Conservation (phyloP, 176 grass and related monocot species). For the Triticum timopheevii region DNA sequence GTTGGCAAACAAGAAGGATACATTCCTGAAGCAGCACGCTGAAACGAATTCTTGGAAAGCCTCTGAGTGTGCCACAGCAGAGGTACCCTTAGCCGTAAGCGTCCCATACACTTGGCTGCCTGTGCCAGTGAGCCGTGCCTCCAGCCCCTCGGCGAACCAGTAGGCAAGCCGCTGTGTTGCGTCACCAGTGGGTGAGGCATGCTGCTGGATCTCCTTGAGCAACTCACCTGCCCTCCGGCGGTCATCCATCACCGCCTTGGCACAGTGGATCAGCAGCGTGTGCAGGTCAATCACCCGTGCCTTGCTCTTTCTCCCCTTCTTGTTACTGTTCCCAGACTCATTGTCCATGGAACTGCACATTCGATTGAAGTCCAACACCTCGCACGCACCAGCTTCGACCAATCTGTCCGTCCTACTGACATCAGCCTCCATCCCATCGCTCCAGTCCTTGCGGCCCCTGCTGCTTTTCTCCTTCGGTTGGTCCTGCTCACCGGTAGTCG, state of each 20-base stretch:
- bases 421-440: no score
- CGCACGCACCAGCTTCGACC: no score
- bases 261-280: conserved; percentile 51
- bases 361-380: no score
- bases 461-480: no score
- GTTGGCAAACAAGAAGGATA: conserved; percentile 35
- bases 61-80: conserved; percentile 24
- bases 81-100: conserved; percentile 21
- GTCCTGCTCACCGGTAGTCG: no score
- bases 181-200: conserved; percentile 43
- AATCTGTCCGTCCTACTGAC: no score
- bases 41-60: conserved; percentile 46
- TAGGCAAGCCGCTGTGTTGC: conserved; percentile 57
- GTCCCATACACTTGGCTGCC: conserved; percentile 45
- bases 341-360: background rate
- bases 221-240: conserved; percentile 31
- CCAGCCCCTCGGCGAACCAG: conserved; percentile 53
- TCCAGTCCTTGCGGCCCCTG: no score
- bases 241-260: conserved; percentile 53
- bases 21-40: conserved; percentile 47
- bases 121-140: conserved; percentile 44
- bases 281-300: conserved; percentile 44
- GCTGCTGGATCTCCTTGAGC: conserved; percentile 47
- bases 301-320: conserved; percentile 6
- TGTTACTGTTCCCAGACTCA: background rate